These are phyloP conservation scores for Leccinum pellstonianum DNA, from an alignment of 768 basidiomycete species.

Conservation along the genomic window DNA sequence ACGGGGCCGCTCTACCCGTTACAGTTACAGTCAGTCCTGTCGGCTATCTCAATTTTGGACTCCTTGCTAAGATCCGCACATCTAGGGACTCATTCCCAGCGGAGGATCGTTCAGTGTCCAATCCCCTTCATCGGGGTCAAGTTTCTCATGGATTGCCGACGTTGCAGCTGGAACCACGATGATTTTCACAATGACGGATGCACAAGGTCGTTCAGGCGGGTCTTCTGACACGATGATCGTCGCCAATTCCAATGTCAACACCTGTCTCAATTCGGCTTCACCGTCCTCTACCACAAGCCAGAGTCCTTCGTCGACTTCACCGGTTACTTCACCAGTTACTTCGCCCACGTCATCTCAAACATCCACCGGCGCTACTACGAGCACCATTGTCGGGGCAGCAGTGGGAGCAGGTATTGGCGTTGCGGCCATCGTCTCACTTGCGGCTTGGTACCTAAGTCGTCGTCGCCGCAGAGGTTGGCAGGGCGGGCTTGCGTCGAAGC, in stretches of 20 bases:
- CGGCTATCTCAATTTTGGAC: not conserved
- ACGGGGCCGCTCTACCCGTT: slow-evolving; percentile 49
- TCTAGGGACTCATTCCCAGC: slow-evolving; percentile 61
- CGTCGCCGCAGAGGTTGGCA: slow-evolving; percentile 22
- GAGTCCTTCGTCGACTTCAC: slow-evolving; percentile 24
- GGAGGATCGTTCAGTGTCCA: slow-evolving; percentile 50
- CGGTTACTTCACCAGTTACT: slow-evolving; percentile 8
- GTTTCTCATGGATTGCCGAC: slow-evolving; percentile 56
- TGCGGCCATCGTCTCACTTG: slow-evolving; percentile 50
- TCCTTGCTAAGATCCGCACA: not conserved
- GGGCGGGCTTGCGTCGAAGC: slow-evolving; percentile 30
- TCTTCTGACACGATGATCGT: slow-evolving; percentile 54
- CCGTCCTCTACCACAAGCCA: slow-evolving; percentile 49
- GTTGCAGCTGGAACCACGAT: slow-evolving; percentile 57
- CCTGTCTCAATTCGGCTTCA: slow-evolving; percentile 53
- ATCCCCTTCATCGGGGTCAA: slow-evolving; percentile 36
- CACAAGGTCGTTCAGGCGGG: slow-evolving; percentile 53
- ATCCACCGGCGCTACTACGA: slow-evolving; percentile 36
- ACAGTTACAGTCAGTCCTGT: slow-evolving; percentile 46
- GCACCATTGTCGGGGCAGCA: slow-evolving; percentile 47
- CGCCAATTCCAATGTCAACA: slow-evolving; percentile 43
- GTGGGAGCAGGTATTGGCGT: slow-evolving; percentile 54
- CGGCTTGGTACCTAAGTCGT: slow-evolving; percentile 47
- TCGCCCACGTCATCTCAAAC: slow-evolving; percentile 23
- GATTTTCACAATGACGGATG: slow-evolving; percentile 56